These are phyloP conservation scores for Aureobasidium melanogenum DNA, from an alignment of 2,329 filamentous ascomycete species.

Conservation along the genomic window DNA sequence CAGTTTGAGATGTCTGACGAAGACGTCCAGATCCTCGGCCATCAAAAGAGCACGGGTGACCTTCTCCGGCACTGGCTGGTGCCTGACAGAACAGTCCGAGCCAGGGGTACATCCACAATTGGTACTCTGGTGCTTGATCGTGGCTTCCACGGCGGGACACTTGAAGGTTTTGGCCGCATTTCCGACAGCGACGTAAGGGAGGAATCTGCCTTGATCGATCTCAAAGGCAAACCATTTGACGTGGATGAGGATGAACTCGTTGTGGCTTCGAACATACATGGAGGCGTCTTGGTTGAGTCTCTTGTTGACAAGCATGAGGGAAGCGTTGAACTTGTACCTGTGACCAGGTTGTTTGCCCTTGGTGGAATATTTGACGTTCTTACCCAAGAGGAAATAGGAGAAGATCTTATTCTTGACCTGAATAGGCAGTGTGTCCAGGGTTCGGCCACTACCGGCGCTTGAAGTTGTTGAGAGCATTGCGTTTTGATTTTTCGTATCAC, in stretches of 20 bases:
- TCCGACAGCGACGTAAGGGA: neutral
- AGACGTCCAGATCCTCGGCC: neutral
- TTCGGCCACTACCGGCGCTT: neutral
- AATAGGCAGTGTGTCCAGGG: neutral
- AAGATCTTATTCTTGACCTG: slow-evolving; percentile 1
- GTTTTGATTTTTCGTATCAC: neutral
- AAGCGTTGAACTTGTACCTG: slow-evolving; percentile 1
- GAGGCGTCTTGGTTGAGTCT: neutral
- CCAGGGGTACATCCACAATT: neutral
- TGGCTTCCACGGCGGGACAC: neutral
- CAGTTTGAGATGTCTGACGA: neutral
- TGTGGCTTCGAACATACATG: neutral
- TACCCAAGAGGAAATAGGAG: neutral
- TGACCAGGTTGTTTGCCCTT: neutral
- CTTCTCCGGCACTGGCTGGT: neutral
- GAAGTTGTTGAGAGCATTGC: neutral
- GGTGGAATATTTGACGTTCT: slow-evolving; percentile 4
- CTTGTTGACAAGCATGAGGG: slow-evolving; percentile 6
- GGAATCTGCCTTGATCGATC: slow-evolving; percentile 3
- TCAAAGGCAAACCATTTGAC: neutral
- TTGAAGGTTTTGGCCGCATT: neutral
- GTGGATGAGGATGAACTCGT: slow-evolving; percentile 3
- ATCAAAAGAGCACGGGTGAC: slow-evolving; percentile 1
- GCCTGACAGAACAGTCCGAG: slow-evolving; percentile 2
- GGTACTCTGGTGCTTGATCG: neutral